Percentiles rank a stretch among this genome's conserved stretches.
phyloP scores from a whole-genome alignment of 2,329 filamentous ascomycete species.

The Elsinoe perseae region DNA sequence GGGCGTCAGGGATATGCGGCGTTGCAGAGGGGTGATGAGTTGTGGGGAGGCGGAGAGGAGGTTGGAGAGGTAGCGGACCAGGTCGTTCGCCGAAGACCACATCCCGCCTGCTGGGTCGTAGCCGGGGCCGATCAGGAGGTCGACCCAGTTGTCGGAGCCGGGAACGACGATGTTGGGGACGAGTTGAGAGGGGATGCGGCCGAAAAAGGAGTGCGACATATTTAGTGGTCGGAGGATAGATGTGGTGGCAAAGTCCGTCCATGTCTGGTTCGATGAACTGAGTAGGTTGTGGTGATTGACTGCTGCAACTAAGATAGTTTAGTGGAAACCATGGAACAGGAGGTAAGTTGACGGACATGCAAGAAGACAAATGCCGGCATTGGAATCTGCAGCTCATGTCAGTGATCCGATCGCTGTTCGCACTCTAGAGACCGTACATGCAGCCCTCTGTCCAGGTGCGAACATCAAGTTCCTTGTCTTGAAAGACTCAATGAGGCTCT shows the following conservation, averaged over 20 bases:
- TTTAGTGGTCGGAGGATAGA: background rate
- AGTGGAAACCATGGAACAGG: background rate
- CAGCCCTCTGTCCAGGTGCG: background rate
- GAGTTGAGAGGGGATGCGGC: background rate
- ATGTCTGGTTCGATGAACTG: background rate
- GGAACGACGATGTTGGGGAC: background rate
- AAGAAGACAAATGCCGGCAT: conserved; percentile 6
- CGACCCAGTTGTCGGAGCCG: background rate
- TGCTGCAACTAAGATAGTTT: background rate
- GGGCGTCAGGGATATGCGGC: background rate
- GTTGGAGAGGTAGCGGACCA: background rate
- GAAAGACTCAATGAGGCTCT: conserved; percentile 6
- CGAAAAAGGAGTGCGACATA: conserved; percentile 5
- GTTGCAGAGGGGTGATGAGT: conserved; percentile 1
- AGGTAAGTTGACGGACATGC: background rate
- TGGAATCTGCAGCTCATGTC: background rate
- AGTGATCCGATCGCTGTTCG: background rate
- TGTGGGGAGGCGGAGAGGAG: background rate
- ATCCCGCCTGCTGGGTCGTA: conserved; percentile 13
- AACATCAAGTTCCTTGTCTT: conserved; percentile 1
- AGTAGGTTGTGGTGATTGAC: conserved; percentile 8
- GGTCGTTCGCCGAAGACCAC: conserved; percentile 9
- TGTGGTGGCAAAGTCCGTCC: background rate
- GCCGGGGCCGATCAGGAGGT: conserved; percentile 6
- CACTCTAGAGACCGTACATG: background rate